Conservation (phyloP, 75 land plant species). For the Sequoia sempervirens region DNA sequence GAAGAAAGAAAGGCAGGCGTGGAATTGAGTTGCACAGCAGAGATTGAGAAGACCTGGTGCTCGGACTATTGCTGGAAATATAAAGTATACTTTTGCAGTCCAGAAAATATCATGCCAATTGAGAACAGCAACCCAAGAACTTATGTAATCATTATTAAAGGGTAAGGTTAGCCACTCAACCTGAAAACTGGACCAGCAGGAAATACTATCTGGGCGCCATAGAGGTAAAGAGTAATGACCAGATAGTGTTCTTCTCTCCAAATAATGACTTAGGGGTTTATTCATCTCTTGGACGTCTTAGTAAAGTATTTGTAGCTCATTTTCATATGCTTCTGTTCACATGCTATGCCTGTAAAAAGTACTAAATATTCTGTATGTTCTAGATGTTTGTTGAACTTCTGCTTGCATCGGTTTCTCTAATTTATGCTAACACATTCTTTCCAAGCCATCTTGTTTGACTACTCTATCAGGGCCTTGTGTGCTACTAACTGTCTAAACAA, state of each 20-base stretch:
- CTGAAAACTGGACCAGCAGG: constrained; percentile 26
- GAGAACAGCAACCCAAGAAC: no score
- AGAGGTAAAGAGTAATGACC: neutral
- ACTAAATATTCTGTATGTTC: neutral
- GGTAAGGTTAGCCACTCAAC: no score
- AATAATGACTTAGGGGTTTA: neutral
- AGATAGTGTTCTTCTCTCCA: neutral
- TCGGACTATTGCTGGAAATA: no score
- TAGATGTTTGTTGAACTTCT: neutral
- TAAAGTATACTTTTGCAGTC: no score
- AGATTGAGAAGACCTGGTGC: no score
- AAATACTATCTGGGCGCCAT: neutral
- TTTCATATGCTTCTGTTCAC: neutral
- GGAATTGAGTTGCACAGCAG: no score
- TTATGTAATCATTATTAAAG: no score
- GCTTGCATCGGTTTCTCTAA: neutral
- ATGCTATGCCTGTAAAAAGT: neutral
- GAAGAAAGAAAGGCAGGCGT: no score
- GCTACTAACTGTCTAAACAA: neutral
- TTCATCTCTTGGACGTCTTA: neutral
- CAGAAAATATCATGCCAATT: no score
- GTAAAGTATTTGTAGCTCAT: neutral
- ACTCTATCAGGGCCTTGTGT: neutral
- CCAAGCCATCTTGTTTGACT: neutral
- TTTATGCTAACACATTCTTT: neutral